A percentile compares a stretch with the other conserved stretches of the same genome.
Evolutionary conservation across 257 asterid species (phyloP).

Genomic region (Nicotiana otophora): DNA sequence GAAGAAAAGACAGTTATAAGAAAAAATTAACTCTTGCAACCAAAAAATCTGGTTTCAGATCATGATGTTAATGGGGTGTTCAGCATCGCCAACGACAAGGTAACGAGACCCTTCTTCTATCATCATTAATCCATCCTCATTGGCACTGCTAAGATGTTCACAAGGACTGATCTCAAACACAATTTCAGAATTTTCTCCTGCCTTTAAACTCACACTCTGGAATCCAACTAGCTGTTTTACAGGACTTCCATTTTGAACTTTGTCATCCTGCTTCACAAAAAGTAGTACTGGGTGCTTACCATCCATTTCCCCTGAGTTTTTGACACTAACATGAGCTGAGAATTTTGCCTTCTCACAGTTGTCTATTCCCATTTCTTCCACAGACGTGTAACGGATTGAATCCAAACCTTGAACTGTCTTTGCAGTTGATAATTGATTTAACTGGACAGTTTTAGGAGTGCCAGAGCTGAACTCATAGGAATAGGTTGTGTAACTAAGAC

Average conservation of each 20-base stretch:
- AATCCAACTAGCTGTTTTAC: constrained; percentile 63
- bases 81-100: constrained; percentile 50
- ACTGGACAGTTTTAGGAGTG: constrained; percentile 46
- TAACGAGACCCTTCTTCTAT: constrained; percentile 56
- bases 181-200: constrained; percentile 34
- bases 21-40: neutral
- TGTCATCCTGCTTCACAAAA: constrained; percentile 29
- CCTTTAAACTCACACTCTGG: constrained; percentile 43
- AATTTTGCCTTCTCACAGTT: constrained; percentile 47
- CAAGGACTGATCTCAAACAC: constrained; percentile 61
- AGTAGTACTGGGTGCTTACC: constrained; percentile 71
- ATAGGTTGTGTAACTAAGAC: constrained; percentile 70
- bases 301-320: constrained; percentile 46
- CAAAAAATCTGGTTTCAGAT: constrained; percentile 27
- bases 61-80: constrained; percentile 43
- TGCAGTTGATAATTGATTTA: constrained; percentile 21
- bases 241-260: constrained; percentile 18
- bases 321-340: constrained; percentile 44
- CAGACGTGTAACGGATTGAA: constrained; percentile 25
- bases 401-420: constrained; percentile 8
- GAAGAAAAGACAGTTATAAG: no score
- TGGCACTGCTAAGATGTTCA: constrained; percentile 57
- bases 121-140: constrained; percentile 62
- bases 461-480: constrained; percentile 36
- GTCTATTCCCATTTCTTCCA: constrained; percentile 37